phyloP scores from a whole-genome alignment of 2,329 filamentous ascomycete genomes.

The Exophiala aquamarina region DNA sequence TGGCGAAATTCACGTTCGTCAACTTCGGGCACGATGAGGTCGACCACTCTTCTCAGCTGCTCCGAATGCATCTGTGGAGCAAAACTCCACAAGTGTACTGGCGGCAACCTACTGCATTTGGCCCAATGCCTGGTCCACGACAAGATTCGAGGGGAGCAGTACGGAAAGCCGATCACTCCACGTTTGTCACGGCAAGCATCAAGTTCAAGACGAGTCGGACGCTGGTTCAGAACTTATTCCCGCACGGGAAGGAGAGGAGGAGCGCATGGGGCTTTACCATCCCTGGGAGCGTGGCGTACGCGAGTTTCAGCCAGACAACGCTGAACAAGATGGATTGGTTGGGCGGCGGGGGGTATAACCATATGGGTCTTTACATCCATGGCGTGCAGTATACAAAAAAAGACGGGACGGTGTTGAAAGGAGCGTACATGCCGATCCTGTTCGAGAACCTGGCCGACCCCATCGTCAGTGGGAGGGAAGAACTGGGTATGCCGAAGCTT shows the following conservation, averaged over 20 bases:
- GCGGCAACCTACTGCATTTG: constrained; percentile 48
- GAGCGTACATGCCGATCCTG: constrained; percentile 56
- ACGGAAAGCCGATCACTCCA: constrained; percentile 30
- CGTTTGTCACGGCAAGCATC: constrained; percentile 47
- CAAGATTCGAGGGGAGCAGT: constrained; percentile 36
- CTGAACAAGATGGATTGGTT: constrained; percentile 60
- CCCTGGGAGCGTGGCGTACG: constrained; percentile 46
- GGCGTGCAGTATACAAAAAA: constrained; percentile 57
- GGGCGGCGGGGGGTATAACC: constrained; percentile 58
- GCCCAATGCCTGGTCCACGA: constrained; percentile 47
- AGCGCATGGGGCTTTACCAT: constrained; percentile 42
- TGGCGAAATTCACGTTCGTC: constrained; percentile 42
- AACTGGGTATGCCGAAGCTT: constrained; percentile 62
- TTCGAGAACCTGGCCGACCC: constrained; percentile 61
- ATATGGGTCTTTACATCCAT: constrained; percentile 62
- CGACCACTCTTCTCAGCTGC: constrained; percentile 51
- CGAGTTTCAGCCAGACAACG: constrained; percentile 42
- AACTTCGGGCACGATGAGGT: constrained; percentile 61
- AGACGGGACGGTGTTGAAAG: constrained; percentile 48
- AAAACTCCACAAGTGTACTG: constrained; percentile 34
- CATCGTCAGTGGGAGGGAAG: constrained; percentile 60
- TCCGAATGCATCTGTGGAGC: constrained; percentile 52
- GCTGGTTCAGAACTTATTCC: constrained; percentile 50
- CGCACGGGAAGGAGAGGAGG: constrained; percentile 29
- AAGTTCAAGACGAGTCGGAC: constrained; percentile 53